These are phyloP conservation scores for Exophiala mesophila DNA, from an alignment of 2,329 filamentous ascomycete genomes.

Conservation along the genomic window DNA sequence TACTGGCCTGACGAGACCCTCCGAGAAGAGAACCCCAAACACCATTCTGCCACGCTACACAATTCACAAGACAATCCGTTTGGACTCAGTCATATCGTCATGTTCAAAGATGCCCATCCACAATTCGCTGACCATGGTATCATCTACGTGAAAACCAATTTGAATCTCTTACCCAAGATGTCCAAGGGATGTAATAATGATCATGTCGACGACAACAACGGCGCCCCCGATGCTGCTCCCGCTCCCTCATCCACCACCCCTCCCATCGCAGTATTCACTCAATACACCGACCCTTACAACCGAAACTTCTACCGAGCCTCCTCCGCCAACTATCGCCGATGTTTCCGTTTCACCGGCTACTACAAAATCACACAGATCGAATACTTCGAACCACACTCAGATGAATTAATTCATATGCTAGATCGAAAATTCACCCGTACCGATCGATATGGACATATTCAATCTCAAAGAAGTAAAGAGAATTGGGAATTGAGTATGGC, in stretches of 20 bases:
- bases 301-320: too few relatives aligned
- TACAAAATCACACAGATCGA: slow-evolving; percentile 9
- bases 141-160: slow-evolving; percentile 18
- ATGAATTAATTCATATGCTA: slow-evolving; percentile 18
- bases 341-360: slow-evolving; percentile 16
- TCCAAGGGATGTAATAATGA: not conserved
- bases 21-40: not conserved
- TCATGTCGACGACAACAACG: not conserved
- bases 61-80: slow-evolving; percentile 11
- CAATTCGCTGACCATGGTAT: slow-evolving; percentile 13
- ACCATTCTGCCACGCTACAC: slow-evolving; percentile 16
- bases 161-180: slow-evolving; percentile 10
- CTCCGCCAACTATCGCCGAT: not conserved
- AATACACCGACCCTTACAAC: too few relatives aligned
- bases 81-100: slow-evolving; percentile 15
- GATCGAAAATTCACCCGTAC: slow-evolving; percentile 19
- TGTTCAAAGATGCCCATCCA: slow-evolving; percentile 20
- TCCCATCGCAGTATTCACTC: slow-evolving; percentile 15
- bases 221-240: not conserved
- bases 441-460: slow-evolving; percentile 4
- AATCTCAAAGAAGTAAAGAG: slow-evolving; percentile 6
- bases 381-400: slow-evolving; percentile 17
- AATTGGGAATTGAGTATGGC: slow-evolving; percentile 16
- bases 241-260: not conserved
- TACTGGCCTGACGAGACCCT: not conserved